Conservation (phyloP, 306 rosid genomes). For the Mimosa bimucronata region DNA sequence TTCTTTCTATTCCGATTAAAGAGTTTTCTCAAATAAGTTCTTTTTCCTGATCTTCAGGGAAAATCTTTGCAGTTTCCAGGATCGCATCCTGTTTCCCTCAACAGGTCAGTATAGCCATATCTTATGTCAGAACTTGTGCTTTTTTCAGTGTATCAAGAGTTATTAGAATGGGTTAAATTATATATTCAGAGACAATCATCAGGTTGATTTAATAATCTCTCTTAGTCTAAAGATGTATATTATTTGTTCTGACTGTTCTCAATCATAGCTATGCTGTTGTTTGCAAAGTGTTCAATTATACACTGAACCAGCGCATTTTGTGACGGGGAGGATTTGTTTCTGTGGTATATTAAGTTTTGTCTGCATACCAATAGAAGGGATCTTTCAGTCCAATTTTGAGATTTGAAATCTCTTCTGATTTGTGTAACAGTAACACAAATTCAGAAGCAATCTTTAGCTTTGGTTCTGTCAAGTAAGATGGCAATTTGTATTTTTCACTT, state of each 20-base stretch:
- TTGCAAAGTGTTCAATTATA: too few relatives aligned
- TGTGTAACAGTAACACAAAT: background rate
- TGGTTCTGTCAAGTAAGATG: conserved; percentile 20
- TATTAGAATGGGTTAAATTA: conserved; percentile 22
- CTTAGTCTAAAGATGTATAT: conserved; percentile 17
- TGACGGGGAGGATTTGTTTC: background rate
- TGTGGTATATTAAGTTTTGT: background rate
- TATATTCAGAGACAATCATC: conserved; percentile 15
- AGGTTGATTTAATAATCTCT: background rate
- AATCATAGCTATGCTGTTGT: too few relatives aligned
- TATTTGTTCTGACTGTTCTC: too few relatives aligned
- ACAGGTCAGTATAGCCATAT: conserved; percentile 57
- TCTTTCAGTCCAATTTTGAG: background rate
- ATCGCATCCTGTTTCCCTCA: conserved; percentile 96
- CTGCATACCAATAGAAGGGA: background rate
- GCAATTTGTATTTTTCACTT: conserved; percentile 16
- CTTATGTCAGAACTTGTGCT: conserved; percentile 17
- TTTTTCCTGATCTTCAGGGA: conserved; percentile 55
- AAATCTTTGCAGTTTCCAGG: conserved; percentile 89
- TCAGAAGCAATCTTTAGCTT: background rate
- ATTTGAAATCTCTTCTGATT: background rate
- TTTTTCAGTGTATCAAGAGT: conserved; percentile 22
- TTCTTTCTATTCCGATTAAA: conserved; percentile 8
- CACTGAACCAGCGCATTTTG: too few relatives aligned
- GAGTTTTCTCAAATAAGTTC: background rate